phyloP scores from a whole-genome alignment of 352 stramenopile genomes.

The Phytophthora podocarpi region DNA sequence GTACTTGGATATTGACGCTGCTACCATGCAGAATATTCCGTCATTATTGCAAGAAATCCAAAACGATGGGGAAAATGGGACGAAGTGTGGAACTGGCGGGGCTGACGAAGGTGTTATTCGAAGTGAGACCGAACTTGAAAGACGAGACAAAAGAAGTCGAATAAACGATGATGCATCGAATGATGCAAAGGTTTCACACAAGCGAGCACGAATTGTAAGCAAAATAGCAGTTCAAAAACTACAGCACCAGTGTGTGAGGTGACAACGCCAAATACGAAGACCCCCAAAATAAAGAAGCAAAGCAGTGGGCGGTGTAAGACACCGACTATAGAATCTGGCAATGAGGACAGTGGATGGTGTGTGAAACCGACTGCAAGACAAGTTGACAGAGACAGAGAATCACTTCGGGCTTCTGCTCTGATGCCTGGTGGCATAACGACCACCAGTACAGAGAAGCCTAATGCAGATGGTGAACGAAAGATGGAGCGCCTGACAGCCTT shows the following conservation, averaged over 20 bases:
- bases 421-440: no score
- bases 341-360: slow-evolving; percentile 3
- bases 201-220: no score
- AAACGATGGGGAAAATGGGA: neutral
- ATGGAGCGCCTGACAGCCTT: neutral
- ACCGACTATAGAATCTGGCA: neutral
- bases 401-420: no score
- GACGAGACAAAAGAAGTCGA: no score
- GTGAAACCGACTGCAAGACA: slow-evolving; percentile 1
- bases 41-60: neutral
- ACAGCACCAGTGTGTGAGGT: neutral
- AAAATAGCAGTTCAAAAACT: neutral
- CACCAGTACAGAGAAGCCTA: neutral
- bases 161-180: neutral
- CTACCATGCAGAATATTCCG: neutral
- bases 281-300: neutral
- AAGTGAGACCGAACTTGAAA: no score
- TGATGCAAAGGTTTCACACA: no score
- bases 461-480: neutral
- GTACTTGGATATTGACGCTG: slow-evolving; percentile 6
- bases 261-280: neutral
- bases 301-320: neutral
- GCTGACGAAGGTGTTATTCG: neutral
- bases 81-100: neutral
- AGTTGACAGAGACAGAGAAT: no score